Base-by-base conservation (phyloP, 805 yeast genomes). In the Candida takata region DNA sequence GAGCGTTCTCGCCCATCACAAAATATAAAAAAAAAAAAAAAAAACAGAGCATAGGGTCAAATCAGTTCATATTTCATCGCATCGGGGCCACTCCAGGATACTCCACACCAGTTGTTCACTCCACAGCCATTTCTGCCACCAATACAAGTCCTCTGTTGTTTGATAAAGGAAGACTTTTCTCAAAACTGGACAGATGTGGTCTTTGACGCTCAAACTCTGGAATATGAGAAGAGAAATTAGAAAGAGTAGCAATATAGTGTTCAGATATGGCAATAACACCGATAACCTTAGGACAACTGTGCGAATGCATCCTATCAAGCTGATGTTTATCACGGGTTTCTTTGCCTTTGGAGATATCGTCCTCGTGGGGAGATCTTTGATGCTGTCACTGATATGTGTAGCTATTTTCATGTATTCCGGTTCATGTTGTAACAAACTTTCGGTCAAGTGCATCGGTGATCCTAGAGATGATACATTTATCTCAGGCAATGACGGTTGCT, bases 51-150 rank as follows among this genome's bases (percentile, higher is more conserved):
- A 20, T 20, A 20, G 10, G 7, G 23, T 7, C 23, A 7, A 20
- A 20, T 8, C 23, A 26, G 28, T 26, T 15, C 28, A 26, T 26
- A 26, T 6, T 13, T 26, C 28, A 26, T 30, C 27, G 23, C n/a
- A 16, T n/a, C 14, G 26, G 8, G 14, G 14, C 33, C 33, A 21
- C 23, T 30, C 52, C 26, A 45, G 24, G n/a, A 47, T n/a, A 21
- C 24, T 26, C 52, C 49, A 47, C 10, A 37, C 36, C 10, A 36
- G 17, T 27, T 32, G 39, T 16, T 47, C 52, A 3, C 40, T 15
- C 11, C 32, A 10, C 2, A 34, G 27, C 34, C 44, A 31, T 27
- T 31, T 33, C 38, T 47, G 52, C 52, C 52, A 47, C 52, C 52
- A 47, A 24, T 45, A 47, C 3, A 45, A 20, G 16, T 47, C 51